Percentiles rank a stretch among this genome's conserved stretches.
Conservation (phyloP, 768 basidiomycete genomes). For the Russula griseocarnosa region DNA sequence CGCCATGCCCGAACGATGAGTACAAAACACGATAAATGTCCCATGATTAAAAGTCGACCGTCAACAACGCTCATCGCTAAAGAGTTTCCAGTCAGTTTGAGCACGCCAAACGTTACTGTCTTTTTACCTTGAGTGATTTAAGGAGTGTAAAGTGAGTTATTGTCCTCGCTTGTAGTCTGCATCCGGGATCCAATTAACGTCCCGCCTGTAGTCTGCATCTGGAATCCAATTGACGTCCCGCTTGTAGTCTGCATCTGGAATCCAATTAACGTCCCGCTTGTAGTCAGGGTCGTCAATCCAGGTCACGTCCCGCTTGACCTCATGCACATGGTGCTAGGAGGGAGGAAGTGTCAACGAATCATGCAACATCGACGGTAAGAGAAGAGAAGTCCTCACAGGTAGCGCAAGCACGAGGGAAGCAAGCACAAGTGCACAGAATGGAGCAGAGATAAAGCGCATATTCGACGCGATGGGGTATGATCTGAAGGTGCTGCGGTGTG, state of each 20-base stretch:
- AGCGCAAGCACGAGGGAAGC: constrained; percentile 4
- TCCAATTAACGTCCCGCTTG: neutral
- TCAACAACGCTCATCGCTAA: neutral
- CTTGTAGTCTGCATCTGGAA: neutral
- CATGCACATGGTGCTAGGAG: neutral
- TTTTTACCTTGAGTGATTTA: neutral
- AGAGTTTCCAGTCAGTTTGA: neutral
- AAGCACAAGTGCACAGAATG: constrained; percentile 4
- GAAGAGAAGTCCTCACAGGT: constrained; percentile 3
- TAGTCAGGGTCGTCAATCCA: accelerated
- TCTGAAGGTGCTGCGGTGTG: neutral
- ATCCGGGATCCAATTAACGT: accelerated
- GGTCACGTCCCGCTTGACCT: neutral
- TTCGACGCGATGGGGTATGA: neutral
- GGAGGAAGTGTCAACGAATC: neutral
- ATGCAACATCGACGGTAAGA: neutral
- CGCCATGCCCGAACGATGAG: neutral
- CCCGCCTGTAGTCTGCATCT: neutral
- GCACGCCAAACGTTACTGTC: neutral
- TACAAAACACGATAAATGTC: constrained; percentile 2
- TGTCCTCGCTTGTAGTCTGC: neutral
- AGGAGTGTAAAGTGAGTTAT: too few relatives aligned
- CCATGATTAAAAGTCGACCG: neutral
- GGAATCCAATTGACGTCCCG: neutral
- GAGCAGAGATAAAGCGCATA: constrained; percentile 17